Percentiles rank a stretch among this genome's conserved stretches.
Evolutionary conservation across 257 asterid species (phyloP).

Genomic region (Nyctanthes arbortristis): DNA sequence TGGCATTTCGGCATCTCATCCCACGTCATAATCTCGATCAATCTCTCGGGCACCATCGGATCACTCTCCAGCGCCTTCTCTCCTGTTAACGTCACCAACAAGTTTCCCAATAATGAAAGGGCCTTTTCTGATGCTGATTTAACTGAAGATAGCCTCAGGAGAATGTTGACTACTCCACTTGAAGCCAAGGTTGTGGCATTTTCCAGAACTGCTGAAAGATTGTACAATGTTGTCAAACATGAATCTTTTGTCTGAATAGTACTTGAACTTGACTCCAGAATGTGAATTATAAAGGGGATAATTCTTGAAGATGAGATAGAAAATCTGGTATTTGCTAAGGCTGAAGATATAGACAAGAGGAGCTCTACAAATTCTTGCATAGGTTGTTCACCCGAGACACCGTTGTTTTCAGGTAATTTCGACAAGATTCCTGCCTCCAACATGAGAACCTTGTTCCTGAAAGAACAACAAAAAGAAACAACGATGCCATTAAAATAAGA

Average conservation of each 20-base stretch:
- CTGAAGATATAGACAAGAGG: conserved; percentile 58
- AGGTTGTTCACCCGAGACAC: conserved; percentile 38
- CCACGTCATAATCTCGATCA: conserved; percentile 77
- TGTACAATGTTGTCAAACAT: conserved; percentile 59
- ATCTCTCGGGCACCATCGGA: conserved; percentile 52
- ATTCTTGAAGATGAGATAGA: conserved; percentile 34
- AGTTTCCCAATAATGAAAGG: conserved; percentile 58
- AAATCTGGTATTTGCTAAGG: conserved; percentile 31
- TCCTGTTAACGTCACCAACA: conserved; percentile 64
- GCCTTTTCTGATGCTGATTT: conserved; percentile 69
- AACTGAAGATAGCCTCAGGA: conserved; percentile 41
- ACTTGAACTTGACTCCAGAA: conserved; percentile 41
- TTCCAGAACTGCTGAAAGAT: conserved; percentile 60
- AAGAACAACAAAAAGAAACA: conserved; percentile 29
- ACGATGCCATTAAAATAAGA: background rate
- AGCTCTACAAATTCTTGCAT: conserved; percentile 60
- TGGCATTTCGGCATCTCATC: conserved; percentile 77
- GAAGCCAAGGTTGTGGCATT: conserved; percentile 41
- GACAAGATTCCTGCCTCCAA: conserved; percentile 83
- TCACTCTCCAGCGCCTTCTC: conserved; percentile 60
- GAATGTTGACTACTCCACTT: conserved; percentile 34
- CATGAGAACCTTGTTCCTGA: conserved; percentile 85
- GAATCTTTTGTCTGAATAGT: conserved; percentile 36
- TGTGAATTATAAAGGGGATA: conserved; percentile 33
- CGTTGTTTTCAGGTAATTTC: conserved; percentile 46